Evolutionary conservation across 2,329 filamentous ascomycete species (phyloP).

Genomic region (Aspergillus fijiensis): DNA sequence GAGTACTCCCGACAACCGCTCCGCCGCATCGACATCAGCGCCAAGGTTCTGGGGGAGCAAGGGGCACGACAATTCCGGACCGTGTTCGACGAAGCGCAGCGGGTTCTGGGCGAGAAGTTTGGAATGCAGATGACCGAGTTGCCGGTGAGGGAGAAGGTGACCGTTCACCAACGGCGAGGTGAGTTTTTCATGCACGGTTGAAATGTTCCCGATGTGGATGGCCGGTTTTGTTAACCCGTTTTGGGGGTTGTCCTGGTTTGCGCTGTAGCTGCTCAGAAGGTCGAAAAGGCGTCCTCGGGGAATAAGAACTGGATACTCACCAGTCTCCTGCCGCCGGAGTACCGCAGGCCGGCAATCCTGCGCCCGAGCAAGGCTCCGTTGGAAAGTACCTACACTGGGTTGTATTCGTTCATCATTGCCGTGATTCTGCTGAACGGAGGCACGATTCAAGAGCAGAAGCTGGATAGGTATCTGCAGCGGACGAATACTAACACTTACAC

Average conservation of each 20-base stretch:
- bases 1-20: constrained; percentile 61
- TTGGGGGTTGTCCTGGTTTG: neutral
- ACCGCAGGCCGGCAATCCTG: constrained; percentile 66
- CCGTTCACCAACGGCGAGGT: constrained; percentile 76
- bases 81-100: constrained; percentile 76
- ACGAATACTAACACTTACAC: constrained; percentile 75
- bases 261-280: constrained; percentile 51
- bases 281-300: constrained; percentile 43
- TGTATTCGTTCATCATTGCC: constrained; percentile 78
- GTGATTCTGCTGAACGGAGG: constrained; percentile 70
- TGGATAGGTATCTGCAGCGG: constrained; percentile 71
- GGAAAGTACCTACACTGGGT: constrained; percentile 76
- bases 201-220: neutral
- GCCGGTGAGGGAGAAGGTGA: constrained; percentile 75
- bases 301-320: constrained; percentile 76
- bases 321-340: constrained; percentile 67
- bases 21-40: constrained; percentile 57
- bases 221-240: neutral
- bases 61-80: constrained; percentile 69
- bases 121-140: constrained; percentile 93
- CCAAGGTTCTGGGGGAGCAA: constrained; percentile 69
- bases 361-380: constrained; percentile 66
- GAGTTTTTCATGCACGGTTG: constrained; percentile 23
- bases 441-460: constrained; percentile 75
- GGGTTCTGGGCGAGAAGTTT: constrained; percentile 68